Evolutionary conservation across 148 eudicot species (phyloP).

Genomic region (Cornus controversa): DNA sequence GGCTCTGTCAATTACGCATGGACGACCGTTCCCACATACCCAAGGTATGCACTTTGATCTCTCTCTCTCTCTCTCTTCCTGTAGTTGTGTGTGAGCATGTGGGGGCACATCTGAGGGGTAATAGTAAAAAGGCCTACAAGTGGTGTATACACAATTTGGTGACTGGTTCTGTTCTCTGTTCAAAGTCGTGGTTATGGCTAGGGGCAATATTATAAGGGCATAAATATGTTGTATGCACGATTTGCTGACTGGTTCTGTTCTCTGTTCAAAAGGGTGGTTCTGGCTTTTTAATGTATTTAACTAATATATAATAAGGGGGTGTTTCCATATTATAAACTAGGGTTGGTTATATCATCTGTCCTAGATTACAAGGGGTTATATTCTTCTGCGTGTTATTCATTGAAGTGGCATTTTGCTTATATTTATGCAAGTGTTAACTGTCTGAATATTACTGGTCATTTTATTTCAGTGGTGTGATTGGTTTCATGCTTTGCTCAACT

Average conservation of each 20-base stretch:
- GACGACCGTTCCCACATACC: conserved; percentile 98
- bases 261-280: neutral
- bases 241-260: neutral
- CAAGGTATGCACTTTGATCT: conserved; percentile 45
- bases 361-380: neutral
- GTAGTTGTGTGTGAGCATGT: neutral
- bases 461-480: conserved; percentile 84
- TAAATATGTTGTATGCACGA: too few relatives aligned
- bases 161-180: too few relatives aligned
- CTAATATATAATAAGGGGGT: neutral
- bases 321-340: neutral
- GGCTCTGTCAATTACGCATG: conserved; percentile 98
- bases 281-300: neutral
- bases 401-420: too few relatives aligned
- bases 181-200: too few relatives aligned
- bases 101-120: too few relatives aligned
- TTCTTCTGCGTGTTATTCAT: neutral
- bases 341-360: neutral
- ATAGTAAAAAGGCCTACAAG: too few relatives aligned
- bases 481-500: conserved; percentile 96
- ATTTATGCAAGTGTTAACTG: too few relatives aligned
- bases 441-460: neutral
- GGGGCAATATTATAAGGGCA: too few relatives aligned
- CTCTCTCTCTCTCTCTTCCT: neutral
- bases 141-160: too few relatives aligned